Conservation (phyloP, 179 eudicot species). For the Sideroxylon spinosum region DNA sequence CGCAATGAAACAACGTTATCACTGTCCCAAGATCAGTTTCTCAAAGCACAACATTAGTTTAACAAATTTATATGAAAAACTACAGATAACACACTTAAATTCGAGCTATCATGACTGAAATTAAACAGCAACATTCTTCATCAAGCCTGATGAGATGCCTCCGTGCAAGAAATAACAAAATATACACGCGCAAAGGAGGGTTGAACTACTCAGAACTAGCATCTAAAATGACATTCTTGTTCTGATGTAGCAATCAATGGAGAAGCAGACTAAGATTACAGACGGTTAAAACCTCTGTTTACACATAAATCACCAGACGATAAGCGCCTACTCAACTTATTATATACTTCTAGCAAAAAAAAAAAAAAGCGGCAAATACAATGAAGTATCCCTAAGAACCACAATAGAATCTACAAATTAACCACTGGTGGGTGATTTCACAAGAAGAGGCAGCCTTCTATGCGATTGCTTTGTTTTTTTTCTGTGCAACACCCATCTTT, state of each 20-base stretch:
- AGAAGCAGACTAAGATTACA: background rate
- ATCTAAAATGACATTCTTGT: background rate
- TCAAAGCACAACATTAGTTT: no score
- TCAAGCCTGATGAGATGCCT: background rate
- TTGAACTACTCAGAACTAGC: background rate
- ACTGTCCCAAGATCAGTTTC: no score
- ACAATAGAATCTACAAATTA: background rate
- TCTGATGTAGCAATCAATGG: background rate
- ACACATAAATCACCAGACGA: background rate
- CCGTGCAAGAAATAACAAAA: background rate
- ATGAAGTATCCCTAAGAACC: background rate
- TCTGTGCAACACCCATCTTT: slow-evolving; percentile 75
- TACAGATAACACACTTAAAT: no score
- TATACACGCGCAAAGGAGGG: background rate
- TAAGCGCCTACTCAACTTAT: background rate
- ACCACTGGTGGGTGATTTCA: background rate
- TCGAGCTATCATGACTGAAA: no score
- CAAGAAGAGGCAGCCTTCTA: slow-evolving; percentile 14
- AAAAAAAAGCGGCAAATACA: background rate
- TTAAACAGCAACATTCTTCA: background rate
- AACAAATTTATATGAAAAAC: no score
- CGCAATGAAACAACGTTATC: no score
- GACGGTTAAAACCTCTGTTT: slow-evolving; percentile 9
- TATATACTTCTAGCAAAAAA: background rate
- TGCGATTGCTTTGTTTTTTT: slow-evolving; percentile 32